phyloP scores from a whole-genome alignment of 805 yeast species.

The Pichia sporocuriosa region DNA sequence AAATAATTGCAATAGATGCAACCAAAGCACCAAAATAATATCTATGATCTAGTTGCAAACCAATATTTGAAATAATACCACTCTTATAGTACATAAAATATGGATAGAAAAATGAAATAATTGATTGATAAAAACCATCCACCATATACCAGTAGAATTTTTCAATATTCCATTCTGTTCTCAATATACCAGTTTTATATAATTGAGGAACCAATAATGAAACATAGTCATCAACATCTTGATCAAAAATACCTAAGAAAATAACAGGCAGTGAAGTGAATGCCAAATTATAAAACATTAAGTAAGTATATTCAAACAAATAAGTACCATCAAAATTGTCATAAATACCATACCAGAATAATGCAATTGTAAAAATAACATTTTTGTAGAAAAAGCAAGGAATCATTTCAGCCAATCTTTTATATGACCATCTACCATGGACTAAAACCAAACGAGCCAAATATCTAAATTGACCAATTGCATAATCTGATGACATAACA shows the following conservation, averaged over 20 bases:
- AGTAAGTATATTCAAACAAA: constrained; percentile 67
- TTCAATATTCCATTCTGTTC: constrained; percentile 61
- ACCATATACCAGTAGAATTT: constrained; percentile 70
- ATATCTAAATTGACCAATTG: constrained; percentile 75
- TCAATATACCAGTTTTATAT: constrained; percentile 64
- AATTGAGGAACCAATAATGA: constrained; percentile 69
- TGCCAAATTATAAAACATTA: constrained; percentile 78
- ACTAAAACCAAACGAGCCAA: constrained; percentile 59
- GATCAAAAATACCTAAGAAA: constrained; percentile 72
- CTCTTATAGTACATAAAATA: constrained; percentile 43
- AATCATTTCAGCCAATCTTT: constrained; percentile 75
- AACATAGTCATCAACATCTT: constrained; percentile 66
- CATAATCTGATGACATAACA: constrained; percentile 83
- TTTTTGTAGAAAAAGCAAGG: constrained; percentile 78
- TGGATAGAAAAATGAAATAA: constrained; percentile 68
- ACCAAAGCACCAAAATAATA: constrained; percentile 65
- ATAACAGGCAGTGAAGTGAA: constrained; percentile 79
- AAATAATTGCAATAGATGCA: constrained; percentile 55
- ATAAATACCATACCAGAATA: constrained; percentile 76
- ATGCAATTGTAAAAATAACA: constrained; percentile 63
- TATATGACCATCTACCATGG: constrained; percentile 86
- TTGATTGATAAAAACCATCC: constrained; percentile 73
- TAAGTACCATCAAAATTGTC: constrained; percentile 75
- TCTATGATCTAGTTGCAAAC: constrained; percentile 59
- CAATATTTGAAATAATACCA: constrained; percentile 37